A percentile compares a stretch with the other conserved stretches of the same genome.
Evolutionary conservation across 169 alveolate species (phyloP).

Genomic region (Plasmodium yoelii): DNA sequence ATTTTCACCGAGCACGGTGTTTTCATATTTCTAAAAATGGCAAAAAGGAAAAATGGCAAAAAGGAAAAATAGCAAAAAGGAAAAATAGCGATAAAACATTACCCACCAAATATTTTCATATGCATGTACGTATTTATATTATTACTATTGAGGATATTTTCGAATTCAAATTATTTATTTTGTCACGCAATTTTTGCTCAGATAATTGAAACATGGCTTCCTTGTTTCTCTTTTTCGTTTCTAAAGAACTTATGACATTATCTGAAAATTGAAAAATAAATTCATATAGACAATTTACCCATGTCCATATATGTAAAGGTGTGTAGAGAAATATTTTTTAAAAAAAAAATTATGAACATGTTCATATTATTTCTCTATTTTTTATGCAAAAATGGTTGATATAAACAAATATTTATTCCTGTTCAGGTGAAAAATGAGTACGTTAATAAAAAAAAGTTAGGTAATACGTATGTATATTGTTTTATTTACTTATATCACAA

Average conservation of each 20-base stretch:
- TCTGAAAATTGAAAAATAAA: conserved; percentile 5
- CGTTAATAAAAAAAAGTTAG: background rate
- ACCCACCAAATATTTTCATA: background rate
- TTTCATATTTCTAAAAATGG: conserved; percentile 37
- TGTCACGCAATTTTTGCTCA: conserved; percentile 38
- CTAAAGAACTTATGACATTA: conserved; percentile 57
- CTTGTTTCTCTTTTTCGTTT: conserved; percentile 44
- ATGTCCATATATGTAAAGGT: no score
- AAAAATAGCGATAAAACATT: no score
- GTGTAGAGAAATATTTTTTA: no score
- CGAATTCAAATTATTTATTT: conserved; percentile 26
- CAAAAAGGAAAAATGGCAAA: background rate
- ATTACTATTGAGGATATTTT: conserved; percentile 36
- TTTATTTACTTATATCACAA: conserved; percentile 41
- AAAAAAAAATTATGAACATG: no score
- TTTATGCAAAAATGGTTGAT: no score
- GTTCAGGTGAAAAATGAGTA: background rate
- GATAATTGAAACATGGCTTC: conserved; percentile 27
- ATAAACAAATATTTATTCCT: background rate
- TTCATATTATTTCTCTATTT: no score
- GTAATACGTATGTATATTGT: background rate
- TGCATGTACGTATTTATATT: background rate
- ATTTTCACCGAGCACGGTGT: conserved; percentile 32
- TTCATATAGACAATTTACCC: no score
- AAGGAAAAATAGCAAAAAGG: background rate